Evolutionary conservation across 495 filamentous ascomycete species (phyloP).

Genomic region (Aeminium ludgeri): DNA sequence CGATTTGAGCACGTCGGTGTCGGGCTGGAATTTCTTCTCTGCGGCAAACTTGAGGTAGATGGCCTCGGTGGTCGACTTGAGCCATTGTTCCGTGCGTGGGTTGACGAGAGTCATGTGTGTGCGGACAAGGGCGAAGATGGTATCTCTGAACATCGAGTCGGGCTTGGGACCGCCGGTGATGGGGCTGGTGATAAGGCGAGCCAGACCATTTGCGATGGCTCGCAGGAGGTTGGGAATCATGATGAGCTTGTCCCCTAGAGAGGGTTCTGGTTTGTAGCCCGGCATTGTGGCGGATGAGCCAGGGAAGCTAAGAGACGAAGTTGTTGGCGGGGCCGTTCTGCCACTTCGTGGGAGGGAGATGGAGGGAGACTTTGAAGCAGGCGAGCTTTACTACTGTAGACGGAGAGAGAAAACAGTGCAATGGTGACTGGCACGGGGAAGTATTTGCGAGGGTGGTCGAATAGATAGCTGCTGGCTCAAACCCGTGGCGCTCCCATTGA

Average conservation of each 20-base stretch:
- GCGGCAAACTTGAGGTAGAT: conserved; percentile 33
- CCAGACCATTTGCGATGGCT: background rate
- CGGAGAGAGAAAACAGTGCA: too few species aligned
- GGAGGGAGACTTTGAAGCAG: too few species aligned
- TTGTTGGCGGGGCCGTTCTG: too few species aligned
- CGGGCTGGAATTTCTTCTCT: conserved; percentile 30
- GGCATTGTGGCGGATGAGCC: too few species aligned
- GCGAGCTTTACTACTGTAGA: too few species aligned
- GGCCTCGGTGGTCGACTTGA: conserved; percentile 27
- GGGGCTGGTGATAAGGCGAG: conserved; percentile 4
- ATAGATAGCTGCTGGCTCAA: too few species aligned
- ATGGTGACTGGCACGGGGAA: too few species aligned
- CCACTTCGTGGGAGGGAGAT: too few species aligned
- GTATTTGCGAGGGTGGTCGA: too few species aligned
- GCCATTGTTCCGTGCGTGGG: conserved; percentile 20
- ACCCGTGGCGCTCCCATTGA: too few species aligned
- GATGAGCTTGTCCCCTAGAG: conserved; percentile 1
- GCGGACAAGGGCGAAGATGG: conserved; percentile 21
- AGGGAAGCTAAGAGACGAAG: too few species aligned
- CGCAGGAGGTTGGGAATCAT: background rate
- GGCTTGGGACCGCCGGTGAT: conserved; percentile 12
- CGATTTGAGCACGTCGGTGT: conserved; percentile 28
- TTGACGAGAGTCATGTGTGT: conserved; percentile 16
- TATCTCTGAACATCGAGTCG: conserved; percentile 22
- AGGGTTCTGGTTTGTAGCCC: background rate